phyloP scores from a whole-genome alignment of 1,139 yeast genomes.

The Pneumocystis sp. region DNA sequence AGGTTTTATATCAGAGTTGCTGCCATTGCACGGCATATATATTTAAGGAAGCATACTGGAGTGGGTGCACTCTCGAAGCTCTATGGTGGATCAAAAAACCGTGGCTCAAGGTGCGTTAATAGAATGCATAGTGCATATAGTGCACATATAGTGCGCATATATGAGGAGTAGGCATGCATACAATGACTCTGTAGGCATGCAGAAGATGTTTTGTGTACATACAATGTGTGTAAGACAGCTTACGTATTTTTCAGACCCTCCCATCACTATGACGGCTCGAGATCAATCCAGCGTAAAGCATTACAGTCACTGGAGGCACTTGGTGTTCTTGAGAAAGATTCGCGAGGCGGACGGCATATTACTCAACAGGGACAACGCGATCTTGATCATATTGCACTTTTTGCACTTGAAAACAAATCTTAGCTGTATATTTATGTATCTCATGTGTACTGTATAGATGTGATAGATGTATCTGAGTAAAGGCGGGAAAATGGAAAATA shows the following conservation, averaged over 20 bases:
- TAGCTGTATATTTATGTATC: background rate
- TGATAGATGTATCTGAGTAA: too few relatives aligned
- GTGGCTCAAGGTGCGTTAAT: conserved; percentile 43
- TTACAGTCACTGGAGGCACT: conserved; percentile 96
- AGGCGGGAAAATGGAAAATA: too few relatives aligned
- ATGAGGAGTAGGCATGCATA: too few relatives aligned
- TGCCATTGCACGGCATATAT: conserved; percentile 99
- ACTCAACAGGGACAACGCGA: conserved; percentile 99
- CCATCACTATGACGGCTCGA: conserved; percentile 98
- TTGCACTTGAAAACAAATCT: conserved; percentile 19
- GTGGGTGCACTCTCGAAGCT: conserved; percentile 97
- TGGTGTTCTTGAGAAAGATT: conserved; percentile 91
- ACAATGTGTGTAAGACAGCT: background rate
- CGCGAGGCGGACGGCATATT: conserved; percentile 99
- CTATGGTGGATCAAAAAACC: conserved; percentile 99
- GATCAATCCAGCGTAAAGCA: conserved; percentile 97
- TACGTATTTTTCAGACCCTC: conserved; percentile 54
- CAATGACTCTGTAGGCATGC: too few relatives aligned
- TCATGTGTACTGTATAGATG: too few relatives aligned
- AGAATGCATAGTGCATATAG: background rate
- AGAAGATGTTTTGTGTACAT: background rate
- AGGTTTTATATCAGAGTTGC: conserved; percentile 61
- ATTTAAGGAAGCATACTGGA: conserved; percentile 99
- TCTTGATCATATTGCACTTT: conserved; percentile 99
- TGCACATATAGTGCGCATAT: background rate